Evolutionary conservation across 1,284 basidiomycete genomes (phyloP).

Genomic region (Athelia psychrophila): DNA sequence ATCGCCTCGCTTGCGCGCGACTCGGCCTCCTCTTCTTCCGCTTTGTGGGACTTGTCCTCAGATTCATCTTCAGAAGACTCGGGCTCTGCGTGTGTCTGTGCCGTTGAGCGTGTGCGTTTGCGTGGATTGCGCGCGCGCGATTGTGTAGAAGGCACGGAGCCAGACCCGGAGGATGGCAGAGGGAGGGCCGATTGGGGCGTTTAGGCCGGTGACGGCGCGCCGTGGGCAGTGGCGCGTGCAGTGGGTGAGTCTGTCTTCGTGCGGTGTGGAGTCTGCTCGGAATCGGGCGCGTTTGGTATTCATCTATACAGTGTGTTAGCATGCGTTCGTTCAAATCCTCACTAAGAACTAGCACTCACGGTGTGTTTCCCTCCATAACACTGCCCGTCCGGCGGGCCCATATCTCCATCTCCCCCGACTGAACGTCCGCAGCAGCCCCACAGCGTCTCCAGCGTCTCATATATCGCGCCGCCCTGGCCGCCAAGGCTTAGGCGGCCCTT

Average conservation of each 20-base stretch:
- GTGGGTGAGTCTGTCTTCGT: constrained; percentile 63
- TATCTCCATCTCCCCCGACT: constrained; percentile 70
- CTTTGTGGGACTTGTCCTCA: neutral
- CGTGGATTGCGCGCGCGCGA: neutral
- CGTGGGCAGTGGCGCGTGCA: constrained; percentile 52
- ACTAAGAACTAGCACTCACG: constrained; percentile 1
- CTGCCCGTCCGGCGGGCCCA: constrained; percentile 80
- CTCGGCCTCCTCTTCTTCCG: neutral
- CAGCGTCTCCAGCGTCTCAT: constrained; percentile 53
- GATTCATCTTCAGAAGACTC: neutral
- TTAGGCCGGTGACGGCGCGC: neutral
- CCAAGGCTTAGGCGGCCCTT: constrained; percentile 3
- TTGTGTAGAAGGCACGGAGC: neutral
- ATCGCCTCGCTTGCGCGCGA: neutral
- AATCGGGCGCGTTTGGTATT: constrained; percentile 73
- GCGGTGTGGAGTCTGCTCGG: constrained; percentile 65
- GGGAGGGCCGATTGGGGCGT: neutral
- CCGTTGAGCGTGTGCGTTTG: neutral
- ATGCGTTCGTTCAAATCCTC: too few species aligned
- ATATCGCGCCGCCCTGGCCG: too few species aligned
- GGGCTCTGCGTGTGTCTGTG: too few species aligned
- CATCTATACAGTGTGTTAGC: constrained; percentile 38
- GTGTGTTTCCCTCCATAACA: constrained; percentile 77
- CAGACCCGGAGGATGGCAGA: neutral
- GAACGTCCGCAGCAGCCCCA: constrained; percentile 72